Evolutionary conservation across 441 rosid genomes (phyloP).

Genomic region (Croton setiger): DNA sequence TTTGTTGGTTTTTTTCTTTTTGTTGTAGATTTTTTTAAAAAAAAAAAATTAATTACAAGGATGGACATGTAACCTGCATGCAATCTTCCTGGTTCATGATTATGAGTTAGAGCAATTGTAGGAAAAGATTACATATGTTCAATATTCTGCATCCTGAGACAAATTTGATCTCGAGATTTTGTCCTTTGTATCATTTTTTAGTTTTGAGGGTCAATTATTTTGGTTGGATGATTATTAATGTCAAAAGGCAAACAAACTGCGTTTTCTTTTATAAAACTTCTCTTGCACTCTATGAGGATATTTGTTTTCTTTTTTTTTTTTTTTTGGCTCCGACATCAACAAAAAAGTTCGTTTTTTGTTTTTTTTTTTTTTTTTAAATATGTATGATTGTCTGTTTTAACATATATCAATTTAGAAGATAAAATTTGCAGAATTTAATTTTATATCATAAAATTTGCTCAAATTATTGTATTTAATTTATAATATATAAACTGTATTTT

Average conservation of each 20-base stretch:
- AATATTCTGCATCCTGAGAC: background rate
- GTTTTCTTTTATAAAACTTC: background rate
- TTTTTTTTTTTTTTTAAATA: too few relatives aligned
- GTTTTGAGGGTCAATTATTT: background rate
- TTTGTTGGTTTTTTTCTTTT: conserved; percentile 11
- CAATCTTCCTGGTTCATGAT: background rate
- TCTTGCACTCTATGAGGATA: too few relatives aligned
- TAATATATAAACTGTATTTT: too few relatives aligned
- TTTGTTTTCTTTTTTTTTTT: too few relatives aligned
- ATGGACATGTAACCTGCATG: conserved; percentile 15
- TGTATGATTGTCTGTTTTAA: too few relatives aligned
- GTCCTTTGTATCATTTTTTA: conserved; percentile 11
- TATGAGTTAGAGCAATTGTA: conserved; percentile 6
- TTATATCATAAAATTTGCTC: too few relatives aligned
- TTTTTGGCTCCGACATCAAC: too few relatives aligned
- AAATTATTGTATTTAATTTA: too few relatives aligned
- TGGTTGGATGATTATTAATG: background rate
- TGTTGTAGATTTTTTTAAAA: conserved; percentile 4
- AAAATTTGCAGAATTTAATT: too few relatives aligned
- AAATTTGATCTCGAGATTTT: conserved; percentile 3
- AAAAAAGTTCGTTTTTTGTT: too few relatives aligned
- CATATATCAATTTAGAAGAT: too few relatives aligned
- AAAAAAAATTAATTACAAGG: background rate
- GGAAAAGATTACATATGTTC: conserved; percentile 6
- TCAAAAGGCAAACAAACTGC: background rate